Evolutionary conservation across 495 filamentous ascomycete genomes (phyloP), one percentile per base, ranked within the genome.

Genomic region (Trichodelitschia bisporula): DNA sequence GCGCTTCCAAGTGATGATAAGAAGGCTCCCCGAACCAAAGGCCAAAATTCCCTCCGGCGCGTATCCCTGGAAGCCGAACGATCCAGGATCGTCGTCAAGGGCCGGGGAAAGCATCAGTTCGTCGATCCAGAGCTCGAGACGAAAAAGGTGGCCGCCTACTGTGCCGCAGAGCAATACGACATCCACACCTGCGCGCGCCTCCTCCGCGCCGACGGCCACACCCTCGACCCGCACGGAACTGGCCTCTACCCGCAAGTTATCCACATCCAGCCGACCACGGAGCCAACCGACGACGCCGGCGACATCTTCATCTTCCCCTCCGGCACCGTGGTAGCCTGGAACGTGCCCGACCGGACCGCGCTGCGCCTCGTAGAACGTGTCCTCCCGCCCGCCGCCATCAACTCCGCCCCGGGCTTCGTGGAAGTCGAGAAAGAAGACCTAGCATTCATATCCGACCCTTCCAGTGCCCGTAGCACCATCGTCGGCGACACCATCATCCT

Each of bases 251-350:
- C 69, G 0, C 68, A 72, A 45, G 69, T 75, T 9, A 59, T 72
- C 2, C 69, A 75, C 39, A 48, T 72, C 15, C 64, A 68, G 35
- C 76, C 65, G 46, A 62, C 46, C 43, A 70, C 48, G 33, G 49
- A 50, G 12, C 59, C 58, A 15, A 66, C 62, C 31, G 63, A 78
- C 28, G 53, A 62, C 35, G 46, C 54, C 30, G 82, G 80, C 9
- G 86, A 95, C 47, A 62, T 93, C 10, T 93, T 95, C 39, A 69
- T 97, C n/a, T 97, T 97, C 41, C 80, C 86, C 3, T 91, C 84
- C 1, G 86, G 86, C 2, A 89, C 80, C n/a, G 65, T 93, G 3
- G 86, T 95, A 5, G 65, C 77, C 18, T 97, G 86, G 86, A 69
- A 69, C 4, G 58, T 92, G 2, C 69, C 76, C 0, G 59, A 77